A percentile compares a stretch with the other conserved stretches of the same genome.
Conservation (phyloP, 2,329 filamentous ascomycete species). For the Aspergillus ochraceus region DNA sequence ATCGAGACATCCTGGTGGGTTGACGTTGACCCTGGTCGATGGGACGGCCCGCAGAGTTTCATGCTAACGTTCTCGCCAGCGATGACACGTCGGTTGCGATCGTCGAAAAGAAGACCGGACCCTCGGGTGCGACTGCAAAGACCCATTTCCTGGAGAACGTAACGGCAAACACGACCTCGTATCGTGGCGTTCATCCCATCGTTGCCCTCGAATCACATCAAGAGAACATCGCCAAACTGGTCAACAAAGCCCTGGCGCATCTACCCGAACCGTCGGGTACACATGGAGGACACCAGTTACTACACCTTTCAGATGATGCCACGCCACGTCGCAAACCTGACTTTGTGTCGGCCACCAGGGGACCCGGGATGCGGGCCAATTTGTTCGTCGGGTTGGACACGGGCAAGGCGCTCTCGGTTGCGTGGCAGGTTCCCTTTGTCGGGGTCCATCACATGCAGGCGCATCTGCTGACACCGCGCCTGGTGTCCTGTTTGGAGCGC, state of each 20-base stretch:
- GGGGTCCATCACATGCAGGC: slow-evolving; percentile 98
- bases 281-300: slow-evolving; percentile 4
- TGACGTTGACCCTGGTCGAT: neutral
- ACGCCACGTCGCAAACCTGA: slow-evolving; percentile 60
- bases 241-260: slow-evolving; percentile 61
- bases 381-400: slow-evolving; percentile 76
- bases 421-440: slow-evolving; percentile 78
- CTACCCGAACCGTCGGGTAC: slow-evolving; percentile 47
- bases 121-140: slow-evolving; percentile 40
- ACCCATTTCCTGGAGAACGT: slow-evolving; percentile 79
- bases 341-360: slow-evolving; percentile 85
- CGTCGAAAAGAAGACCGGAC: slow-evolving; percentile 57
- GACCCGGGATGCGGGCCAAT: slow-evolving; percentile 82
- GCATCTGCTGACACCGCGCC: slow-evolving; percentile 82
- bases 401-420: slow-evolving; percentile 82
- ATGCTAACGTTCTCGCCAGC: slow-evolving; percentile 41
- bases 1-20: slow-evolving; percentile 49
- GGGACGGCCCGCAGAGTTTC: neutral
- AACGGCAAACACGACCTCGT: slow-evolving; percentile 74
- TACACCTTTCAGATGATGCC: slow-evolving; percentile 23
- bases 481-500: slow-evolving; percentile 63
- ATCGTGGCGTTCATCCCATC: slow-evolving; percentile 77
- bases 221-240: slow-evolving; percentile 64
- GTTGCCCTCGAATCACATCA: slow-evolving; percentile 75
- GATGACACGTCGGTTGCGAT: slow-evolving; percentile 92